phyloP scores from a whole-genome alignment of 2,329 filamentous ascomycete genomes.

The Epichloe amarillans region DNA sequence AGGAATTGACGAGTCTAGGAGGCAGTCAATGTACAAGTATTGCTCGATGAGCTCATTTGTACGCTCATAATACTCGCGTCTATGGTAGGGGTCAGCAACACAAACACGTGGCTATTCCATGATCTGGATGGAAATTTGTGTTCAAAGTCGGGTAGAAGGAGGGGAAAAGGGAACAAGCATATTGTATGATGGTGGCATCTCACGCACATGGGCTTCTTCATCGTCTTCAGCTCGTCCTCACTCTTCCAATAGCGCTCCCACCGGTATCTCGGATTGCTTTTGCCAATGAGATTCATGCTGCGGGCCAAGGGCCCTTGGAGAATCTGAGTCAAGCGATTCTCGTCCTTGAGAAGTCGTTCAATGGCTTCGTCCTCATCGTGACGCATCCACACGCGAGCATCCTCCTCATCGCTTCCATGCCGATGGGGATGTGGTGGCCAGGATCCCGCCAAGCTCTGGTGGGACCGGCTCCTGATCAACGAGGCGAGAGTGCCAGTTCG shows the following conservation, averaged over 20 bases:
- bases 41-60: slow-evolving; percentile 82
- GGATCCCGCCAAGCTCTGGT: slow-evolving; percentile 18
- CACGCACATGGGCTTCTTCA: slow-evolving; percentile 56
- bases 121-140: not conserved
- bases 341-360: slow-evolving; percentile 34
- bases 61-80: slow-evolving; percentile 74
- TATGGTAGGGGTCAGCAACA: not conserved
- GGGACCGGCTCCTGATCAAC: slow-evolving; percentile 26
- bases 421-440: slow-evolving; percentile 11
- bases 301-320: slow-evolving; percentile 60
- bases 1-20: slow-evolving; percentile 84
- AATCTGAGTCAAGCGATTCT: slow-evolving; percentile 44
- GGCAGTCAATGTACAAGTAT: slow-evolving; percentile 83
- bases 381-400: slow-evolving; percentile 13
- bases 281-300: slow-evolving; percentile 77
- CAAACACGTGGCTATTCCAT: not conserved
- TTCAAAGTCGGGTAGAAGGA: not conserved
- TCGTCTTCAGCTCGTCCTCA: slow-evolving; percentile 55
- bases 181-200: not conserved
- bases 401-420: slow-evolving; percentile 19
- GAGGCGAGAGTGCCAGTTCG: slow-evolving; percentile 24
- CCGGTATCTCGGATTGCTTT: slow-evolving; percentile 70
- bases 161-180: not conserved
- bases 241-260: slow-evolving; percentile 83
- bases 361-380: slow-evolving; percentile 29